Percentiles rank a stretch among this genome's conserved stretches.
Evolutionary conservation across 176 grass and related monocot species (phyloP).

Genomic region (Melocanna baccifera): DNA sequence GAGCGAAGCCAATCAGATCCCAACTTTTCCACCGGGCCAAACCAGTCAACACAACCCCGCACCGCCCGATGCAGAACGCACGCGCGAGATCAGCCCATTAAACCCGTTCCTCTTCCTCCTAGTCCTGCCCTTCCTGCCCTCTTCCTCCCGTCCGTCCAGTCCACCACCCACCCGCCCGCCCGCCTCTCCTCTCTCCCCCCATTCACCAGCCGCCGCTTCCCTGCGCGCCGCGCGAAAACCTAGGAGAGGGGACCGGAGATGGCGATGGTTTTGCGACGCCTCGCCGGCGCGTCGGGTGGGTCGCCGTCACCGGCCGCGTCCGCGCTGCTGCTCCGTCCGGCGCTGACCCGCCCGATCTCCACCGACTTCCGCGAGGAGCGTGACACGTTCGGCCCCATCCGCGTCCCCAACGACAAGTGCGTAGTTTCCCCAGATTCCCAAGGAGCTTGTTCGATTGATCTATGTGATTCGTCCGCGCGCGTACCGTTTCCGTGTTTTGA

Average conservation of each 20-base stretch:
- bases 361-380: conserved; percentile 79
- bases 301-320: conserved; percentile 21
- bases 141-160: background rate
- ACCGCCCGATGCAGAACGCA: conserved; percentile 26
- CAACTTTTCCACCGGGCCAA: background rate
- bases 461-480: background rate
- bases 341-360: conserved; percentile 61
- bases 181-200: background rate
- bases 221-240: background rate
- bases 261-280: conserved; percentile 71
- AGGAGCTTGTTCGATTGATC: background rate
- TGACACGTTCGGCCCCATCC: conserved; percentile 90
- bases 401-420: conserved; percentile 78
- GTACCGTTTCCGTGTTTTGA: background rate
- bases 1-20: too few relatives aligned
- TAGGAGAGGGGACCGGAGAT: conserved; percentile 28
- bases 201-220: background rate
- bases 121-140: background rate
- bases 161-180: background rate
- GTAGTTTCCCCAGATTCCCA: background rate
- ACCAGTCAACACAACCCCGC: background rate
- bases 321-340: conserved; percentile 44
- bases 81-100: conserved; percentile 25
- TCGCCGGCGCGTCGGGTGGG: conserved; percentile 27
- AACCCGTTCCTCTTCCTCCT: background rate